Conservation (phyloP, 129 eudicot genomes). For the Flaveria sonorensis region DNA sequence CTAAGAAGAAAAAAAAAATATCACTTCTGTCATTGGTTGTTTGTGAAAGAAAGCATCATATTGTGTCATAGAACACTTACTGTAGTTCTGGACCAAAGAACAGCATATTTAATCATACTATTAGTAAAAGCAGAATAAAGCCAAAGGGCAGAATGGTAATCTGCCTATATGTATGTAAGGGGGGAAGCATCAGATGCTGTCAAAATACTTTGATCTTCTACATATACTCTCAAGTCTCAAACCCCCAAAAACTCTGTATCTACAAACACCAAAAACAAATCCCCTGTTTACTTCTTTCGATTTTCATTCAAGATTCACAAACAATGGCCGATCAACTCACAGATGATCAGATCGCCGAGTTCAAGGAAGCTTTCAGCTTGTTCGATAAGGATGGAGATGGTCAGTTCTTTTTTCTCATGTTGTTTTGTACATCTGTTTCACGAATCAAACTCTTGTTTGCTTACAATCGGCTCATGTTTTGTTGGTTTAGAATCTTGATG, state of each 20-base stretch:
- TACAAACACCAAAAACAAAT: neutral
- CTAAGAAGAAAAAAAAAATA: too few species aligned
- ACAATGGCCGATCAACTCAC: slow-evolving; percentile 57
- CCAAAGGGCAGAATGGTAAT: slow-evolving; percentile 9
- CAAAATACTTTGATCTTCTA: slow-evolving; percentile 1
- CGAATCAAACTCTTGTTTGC: neutral
- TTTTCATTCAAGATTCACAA: neutral
- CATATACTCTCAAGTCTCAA: slow-evolving; percentile 21
- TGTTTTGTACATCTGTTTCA: neutral
- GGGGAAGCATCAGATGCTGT: slow-evolving; percentile 16
- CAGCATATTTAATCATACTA: slow-evolving; percentile 25
- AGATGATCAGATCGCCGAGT: slow-evolving; percentile 64
- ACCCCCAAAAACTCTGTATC: neutral
- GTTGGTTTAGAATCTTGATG: neutral
- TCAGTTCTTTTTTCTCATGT: slow-evolving; percentile 11
- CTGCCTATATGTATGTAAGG: neutral
- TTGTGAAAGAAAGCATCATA: too few species aligned
- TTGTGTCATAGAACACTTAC: too few species aligned
- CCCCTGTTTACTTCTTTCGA: slow-evolving; percentile 1
- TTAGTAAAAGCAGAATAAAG: slow-evolving; percentile 16
- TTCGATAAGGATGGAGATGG: slow-evolving; percentile 68
- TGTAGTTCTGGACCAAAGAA: neutral
- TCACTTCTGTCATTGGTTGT: too few species aligned
- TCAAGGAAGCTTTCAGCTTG: slow-evolving; percentile 61
- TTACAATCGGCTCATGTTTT: neutral